A percentile compares a stretch with the other conserved stretches of the same genome.
These are phyloP conservation scores for Cutaneotrichosporon cavernicola DNA, from an alignment of 1,284 basidiomycete species.

Conservation along the genomic window DNA sequence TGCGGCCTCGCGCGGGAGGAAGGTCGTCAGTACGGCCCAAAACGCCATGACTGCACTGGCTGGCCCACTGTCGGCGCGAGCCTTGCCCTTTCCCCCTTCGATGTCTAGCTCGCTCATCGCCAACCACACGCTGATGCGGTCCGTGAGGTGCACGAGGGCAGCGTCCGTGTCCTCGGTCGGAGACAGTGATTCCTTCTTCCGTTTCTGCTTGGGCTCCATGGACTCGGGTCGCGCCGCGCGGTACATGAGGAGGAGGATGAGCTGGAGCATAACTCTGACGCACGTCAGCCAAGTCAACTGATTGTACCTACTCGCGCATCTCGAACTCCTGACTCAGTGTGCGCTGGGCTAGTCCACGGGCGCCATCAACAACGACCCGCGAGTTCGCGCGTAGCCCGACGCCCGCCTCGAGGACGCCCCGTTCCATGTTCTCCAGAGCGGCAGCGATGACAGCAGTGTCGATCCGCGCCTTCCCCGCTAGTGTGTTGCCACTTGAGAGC, in stretches of 20 bases:
- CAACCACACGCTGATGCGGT: slow-evolving; percentile 46
- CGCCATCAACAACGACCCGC: slow-evolving; percentile 32
- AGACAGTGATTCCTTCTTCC: slow-evolving; percentile 8
- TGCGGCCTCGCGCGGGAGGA: slow-evolving; percentile 30
- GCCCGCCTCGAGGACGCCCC: slow-evolving; percentile 25
- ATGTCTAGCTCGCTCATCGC: slow-evolving; percentile 40
- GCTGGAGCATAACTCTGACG: slow-evolving; percentile 40
- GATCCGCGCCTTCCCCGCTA: background rate
- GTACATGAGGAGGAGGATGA: slow-evolving; percentile 38
- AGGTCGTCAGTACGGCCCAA: slow-evolving; percentile 34
- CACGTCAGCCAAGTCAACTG: slow-evolving; percentile 1
- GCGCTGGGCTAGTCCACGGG: slow-evolving; percentile 23
- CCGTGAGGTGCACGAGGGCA: slow-evolving; percentile 40
- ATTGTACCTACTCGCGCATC: slow-evolving; percentile 40
- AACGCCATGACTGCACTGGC: slow-evolving; percentile 26
- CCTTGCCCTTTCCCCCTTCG: background rate
- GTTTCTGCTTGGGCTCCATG: slow-evolving; percentile 17
- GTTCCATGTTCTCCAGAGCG: slow-evolving; percentile 20
- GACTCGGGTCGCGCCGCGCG: background rate
- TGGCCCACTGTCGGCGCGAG: background rate
- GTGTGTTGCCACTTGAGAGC: slow-evolving; percentile 5
- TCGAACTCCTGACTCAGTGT: slow-evolving; percentile 39
- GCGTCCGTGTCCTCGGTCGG: slow-evolving; percentile 31
- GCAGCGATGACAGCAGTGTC: background rate
- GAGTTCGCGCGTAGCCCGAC: slow-evolving; percentile 29